Percentiles rank a stretch among this genome's conserved stretches.
Evolutionary conservation across 108 stramenopile species (phyloP).

Genomic region (Asterionellopsis glacialis): DNA sequence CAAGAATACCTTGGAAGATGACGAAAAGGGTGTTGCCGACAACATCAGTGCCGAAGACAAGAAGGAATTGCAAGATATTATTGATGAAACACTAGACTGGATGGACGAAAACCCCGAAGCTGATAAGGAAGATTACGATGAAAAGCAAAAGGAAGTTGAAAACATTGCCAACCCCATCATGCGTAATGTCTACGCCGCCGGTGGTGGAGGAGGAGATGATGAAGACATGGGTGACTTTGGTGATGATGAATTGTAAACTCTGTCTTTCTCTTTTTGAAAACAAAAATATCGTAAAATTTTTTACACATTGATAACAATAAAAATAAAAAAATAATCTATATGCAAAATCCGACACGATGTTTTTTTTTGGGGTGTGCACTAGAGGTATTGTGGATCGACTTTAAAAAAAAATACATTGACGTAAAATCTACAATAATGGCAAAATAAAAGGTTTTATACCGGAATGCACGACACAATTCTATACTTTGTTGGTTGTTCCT

Average conservation of each 20-base stretch:
- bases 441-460: too few species aligned
- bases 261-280: not conserved
- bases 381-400: too few species aligned
- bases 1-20: slow-evolving; percentile 82
- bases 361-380: too few species aligned
- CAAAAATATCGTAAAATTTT: too few species aligned
- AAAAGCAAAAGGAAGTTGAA: slow-evolving; percentile 90
- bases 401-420: too few species aligned
- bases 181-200: slow-evolving; percentile 64
- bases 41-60: slow-evolving; percentile 72
- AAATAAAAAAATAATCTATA: too few species aligned
- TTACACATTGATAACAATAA: too few species aligned
- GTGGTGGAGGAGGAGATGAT: slow-evolving; percentile 41
- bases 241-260: slow-evolving; percentile 62
- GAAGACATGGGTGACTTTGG: slow-evolving; percentile 47
- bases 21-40: slow-evolving; percentile 76
- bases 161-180: slow-evolving; percentile 87
- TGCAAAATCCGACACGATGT: too few species aligned
- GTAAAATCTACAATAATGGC: too few species aligned
- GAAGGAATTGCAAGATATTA: slow-evolving; percentile 71
- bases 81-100: slow-evolving; percentile 94
- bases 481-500: too few species aligned
- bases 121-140: slow-evolving; percentile 76
- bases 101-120: slow-evolving; percentile 92
- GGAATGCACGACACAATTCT: too few species aligned